Percentiles rank a stretch among this genome's conserved stretches.
Conservation (phyloP, 2,329 filamentous ascomycete genomes). For the Moelleriella libera region DNA sequence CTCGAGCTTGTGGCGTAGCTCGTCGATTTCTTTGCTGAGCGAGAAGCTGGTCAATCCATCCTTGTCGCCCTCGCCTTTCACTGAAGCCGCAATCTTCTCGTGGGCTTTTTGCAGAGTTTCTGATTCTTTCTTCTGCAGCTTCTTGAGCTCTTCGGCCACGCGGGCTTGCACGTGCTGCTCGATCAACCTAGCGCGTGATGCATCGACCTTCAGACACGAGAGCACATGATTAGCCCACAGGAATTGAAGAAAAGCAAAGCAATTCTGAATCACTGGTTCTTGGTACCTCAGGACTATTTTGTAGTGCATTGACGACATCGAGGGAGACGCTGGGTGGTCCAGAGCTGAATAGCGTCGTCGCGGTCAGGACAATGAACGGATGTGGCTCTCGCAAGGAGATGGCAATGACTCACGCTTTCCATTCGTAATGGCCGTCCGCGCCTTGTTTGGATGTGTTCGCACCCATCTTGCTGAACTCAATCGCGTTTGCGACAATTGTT, state of each 20-base stretch:
- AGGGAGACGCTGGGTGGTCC: constrained; percentile 52
- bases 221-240: too few relatives aligned
- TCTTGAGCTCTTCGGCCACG: constrained; percentile 72
- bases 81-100: constrained; percentile 41
- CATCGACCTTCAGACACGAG: constrained; percentile 48
- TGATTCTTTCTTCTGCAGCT: constrained; percentile 57
- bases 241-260: too few relatives aligned
- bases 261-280: background rate
- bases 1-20: constrained; percentile 44
- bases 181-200: constrained; percentile 66
- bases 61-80: constrained; percentile 18
- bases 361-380: background rate
- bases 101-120: constrained; percentile 55
- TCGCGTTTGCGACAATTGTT: constrained; percentile 16
- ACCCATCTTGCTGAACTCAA: constrained; percentile 36
- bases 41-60: constrained; percentile 23
- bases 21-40: constrained; percentile 45
- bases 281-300: constrained; percentile 71
- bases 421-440: constrained; percentile 21
- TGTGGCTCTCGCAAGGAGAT: background rate
- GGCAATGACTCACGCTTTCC: constrained; percentile 37
- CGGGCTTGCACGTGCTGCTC: constrained; percentile 83
- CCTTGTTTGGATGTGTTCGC: constrained; percentile 40
- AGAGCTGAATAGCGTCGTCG: constrained; percentile 12
- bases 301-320: constrained; percentile 68